Conservation (phyloP, 345 rosid genomes). For the Cardamine occulta region DNA sequence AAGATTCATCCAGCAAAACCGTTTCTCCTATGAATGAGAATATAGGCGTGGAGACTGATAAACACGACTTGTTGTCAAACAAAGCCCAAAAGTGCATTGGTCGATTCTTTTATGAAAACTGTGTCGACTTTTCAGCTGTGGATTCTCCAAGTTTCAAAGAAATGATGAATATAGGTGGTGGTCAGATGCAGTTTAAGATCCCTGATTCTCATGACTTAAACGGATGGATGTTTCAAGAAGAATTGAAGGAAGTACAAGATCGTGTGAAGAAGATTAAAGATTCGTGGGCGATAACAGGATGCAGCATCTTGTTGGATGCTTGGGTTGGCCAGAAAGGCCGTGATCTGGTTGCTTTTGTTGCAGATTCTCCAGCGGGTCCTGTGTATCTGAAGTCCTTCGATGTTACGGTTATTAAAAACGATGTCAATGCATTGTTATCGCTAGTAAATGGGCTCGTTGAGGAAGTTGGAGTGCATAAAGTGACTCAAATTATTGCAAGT, state of each 20-base stretch:
- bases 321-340: constrained; percentile 59
- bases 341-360: constrained; percentile 56
- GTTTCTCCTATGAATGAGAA: constrained; percentile 10
- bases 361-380: constrained; percentile 58
- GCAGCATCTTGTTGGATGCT: constrained; percentile 62
- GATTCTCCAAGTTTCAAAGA: constrained; percentile 48
- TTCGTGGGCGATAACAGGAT: too few relatives aligned
- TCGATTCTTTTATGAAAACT: constrained; percentile 53
- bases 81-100: constrained; percentile 42
- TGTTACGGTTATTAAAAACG: constrained; percentile 40
- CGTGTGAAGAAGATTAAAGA: constrained; percentile 42
- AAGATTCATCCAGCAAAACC: constrained; percentile 3
- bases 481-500: constrained; percentile 57
- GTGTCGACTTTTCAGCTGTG: constrained; percentile 49
- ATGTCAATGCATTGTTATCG: constrained; percentile 41
- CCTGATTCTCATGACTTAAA: constrained; percentile 46
- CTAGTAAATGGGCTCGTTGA: constrained; percentile 50
- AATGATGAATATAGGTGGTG: constrained; percentile 40
- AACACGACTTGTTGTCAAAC: constrained; percentile 31
- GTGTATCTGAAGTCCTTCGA: constrained; percentile 56
- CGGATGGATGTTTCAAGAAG: constrained; percentile 49
- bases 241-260: constrained; percentile 47
- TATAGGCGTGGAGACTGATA: constrained; percentile 1
- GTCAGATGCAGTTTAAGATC: constrained; percentile 26
- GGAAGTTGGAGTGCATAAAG: constrained; percentile 57